Percentiles rank a stretch among this genome's conserved stretches.
These are phyloP conservation scores for Lupinus albus DNA, from an alignment of 306 rosid genomes.

Conservation along the genomic window DNA sequence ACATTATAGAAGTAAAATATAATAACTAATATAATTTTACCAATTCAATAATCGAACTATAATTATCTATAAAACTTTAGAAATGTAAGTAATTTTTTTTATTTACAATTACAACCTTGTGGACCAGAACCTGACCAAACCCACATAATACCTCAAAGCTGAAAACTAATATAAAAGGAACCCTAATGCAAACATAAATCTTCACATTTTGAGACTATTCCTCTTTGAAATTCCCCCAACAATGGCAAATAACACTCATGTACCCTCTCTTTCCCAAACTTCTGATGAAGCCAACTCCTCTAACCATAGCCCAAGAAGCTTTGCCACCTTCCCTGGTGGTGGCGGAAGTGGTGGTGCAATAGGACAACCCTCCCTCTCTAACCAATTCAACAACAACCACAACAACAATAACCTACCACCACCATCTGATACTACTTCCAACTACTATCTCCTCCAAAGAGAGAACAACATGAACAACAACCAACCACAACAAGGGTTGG, in stretches of 20 bases:
- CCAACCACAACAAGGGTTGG: not conserved
- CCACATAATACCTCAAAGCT: not conserved
- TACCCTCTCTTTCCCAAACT: constrained; percentile 38
- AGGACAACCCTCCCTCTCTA: not conserved
- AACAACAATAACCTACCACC: not conserved
- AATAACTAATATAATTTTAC: too few species aligned
- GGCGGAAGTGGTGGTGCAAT: too few species aligned
- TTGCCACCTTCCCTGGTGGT: constrained; percentile 20
- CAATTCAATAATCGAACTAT: too few species aligned
- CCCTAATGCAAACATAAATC: not conserved
- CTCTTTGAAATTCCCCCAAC: not conserved
- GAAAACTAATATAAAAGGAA: not conserved
- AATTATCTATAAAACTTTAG: too few species aligned
- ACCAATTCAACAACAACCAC: constrained; percentile 32
- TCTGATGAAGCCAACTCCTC: constrained; percentile 39
- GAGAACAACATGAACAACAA: too few species aligned
- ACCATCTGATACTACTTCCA: too few species aligned
- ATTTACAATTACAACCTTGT: too few species aligned
- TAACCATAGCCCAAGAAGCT: constrained; percentile 39
- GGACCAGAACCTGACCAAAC: too few species aligned
- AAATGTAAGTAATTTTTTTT: too few species aligned
- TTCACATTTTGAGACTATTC: not conserved
- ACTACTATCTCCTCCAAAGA: not conserved
- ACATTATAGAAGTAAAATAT: too few species aligned
- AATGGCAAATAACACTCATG: constrained; percentile 41